Evolutionary conservation across 2,329 filamentous ascomycete species (phyloP), one percentile per base, ranked within the genome.

Genomic region (Corinectria fuckeliana): DNA sequence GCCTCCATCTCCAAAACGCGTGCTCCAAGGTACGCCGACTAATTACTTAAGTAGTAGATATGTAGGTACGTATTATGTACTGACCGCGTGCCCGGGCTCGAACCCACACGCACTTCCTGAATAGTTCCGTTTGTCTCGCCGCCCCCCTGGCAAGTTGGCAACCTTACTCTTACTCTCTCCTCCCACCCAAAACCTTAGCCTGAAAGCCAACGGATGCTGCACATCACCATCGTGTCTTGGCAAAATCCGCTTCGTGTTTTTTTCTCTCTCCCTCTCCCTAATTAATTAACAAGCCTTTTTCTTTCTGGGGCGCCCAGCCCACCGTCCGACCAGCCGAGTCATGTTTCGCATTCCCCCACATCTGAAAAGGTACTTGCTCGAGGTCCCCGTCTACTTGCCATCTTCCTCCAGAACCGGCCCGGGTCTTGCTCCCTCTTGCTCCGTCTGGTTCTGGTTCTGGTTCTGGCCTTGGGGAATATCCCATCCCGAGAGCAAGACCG

Each of bases 291-390:
- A 36, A 16, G 32, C n/a, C n/a, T 16, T 34, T 34, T 34, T 8
- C 32, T n/a, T n/a, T n/a, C n/a, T n/a, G n/a, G 14, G n/a, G 7
- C 20, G 18, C 20, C 41, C 14, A 44, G 26, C 44, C 42, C 52
- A 21, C 52, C 20, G 42, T 44, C 56, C 50, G 51, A 52, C 50
- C 61, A 58, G 60, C 64, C 67, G 66, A 69, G 67, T 69, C 67
- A 69, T 69, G 63, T 26, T 47, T 56, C 47, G 21, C 58, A 47
- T 58, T 68, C 67, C 67, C 57, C 65, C 65, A 69, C 67, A 69
- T 55, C n/a, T 45, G 47, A 49, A 14, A 45, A 54, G n/a, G 62
- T 64, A 47, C 58, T 55, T 62, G 39, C 57, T 54, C 60, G 41
- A 64, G 58, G 28, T 28, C 58, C 58, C 52, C 21, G 63, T 53